Base-by-base conservation (phyloP, 805 yeast species). In the Kazachstania martiniae region DNA sequence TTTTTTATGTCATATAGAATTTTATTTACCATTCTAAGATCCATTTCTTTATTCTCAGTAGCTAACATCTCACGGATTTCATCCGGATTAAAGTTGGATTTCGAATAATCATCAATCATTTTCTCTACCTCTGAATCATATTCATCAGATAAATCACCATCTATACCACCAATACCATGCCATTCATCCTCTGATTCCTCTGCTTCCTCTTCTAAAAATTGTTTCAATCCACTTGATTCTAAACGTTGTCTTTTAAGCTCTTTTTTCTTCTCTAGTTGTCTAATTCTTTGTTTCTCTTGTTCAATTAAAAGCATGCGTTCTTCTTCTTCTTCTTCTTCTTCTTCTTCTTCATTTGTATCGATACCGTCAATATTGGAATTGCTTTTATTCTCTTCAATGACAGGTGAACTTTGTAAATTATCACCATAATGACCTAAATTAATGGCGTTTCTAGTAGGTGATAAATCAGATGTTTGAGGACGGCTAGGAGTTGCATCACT, bases 151-250 rank as follows among this genome's bases (percentile, higher is more conserved):
- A 44, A 41, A 32, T 63, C 65, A 8, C 76, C 80, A 43, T 79
- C 87, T 5, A 49, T 62, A 38, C 93, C 93, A 41, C 89, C 91
- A 30, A 79, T 46, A 3, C 91, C 93, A 31, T 70, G 70, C 82
- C 85, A 83, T 60, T 83, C 94, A 62, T 83, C 94, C 38, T 83
- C 93, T 23, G 91, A 80, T 59, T 83, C 94, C 43, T 72, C 86
- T 27, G 94, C 94, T 61, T 82, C 91, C 30, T 79, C 77, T 46
- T 83, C 89, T 51, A 82, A 63, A 33, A 83, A 67, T 17, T 70
- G 63, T 33, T 65, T 65, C 13, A 75, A 42, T 3, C 87, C 87
- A 36, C 59, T 65, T 18, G 68, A 59, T 39, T 70, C 79, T 62
- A 77, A 55, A 39, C 74, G 81, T 39, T 59, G 45, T 35, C 59